A percentile compares a stretch with the other conserved stretches of the same genome.
These are phyloP conservation scores for Tolypocladium album DNA, from an alignment of 2,329 filamentous ascomycete species.

Conservation along the genomic window DNA sequence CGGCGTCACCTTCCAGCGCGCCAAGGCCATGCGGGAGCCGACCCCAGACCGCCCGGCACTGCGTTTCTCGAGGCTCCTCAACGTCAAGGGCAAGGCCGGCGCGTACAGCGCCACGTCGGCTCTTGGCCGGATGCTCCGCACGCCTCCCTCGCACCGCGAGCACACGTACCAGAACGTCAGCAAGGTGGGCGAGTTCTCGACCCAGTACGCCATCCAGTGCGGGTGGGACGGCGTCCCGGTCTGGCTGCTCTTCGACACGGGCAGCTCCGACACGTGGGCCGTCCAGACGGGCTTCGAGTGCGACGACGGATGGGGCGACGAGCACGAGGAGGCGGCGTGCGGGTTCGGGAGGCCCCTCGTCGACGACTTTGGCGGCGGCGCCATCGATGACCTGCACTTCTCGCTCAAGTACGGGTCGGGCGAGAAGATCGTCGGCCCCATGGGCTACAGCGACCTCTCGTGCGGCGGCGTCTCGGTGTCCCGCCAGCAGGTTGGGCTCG, in stretches of 20 bases:
- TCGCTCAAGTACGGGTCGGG: slow-evolving; percentile 36
- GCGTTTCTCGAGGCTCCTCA: slow-evolving; percentile 22
- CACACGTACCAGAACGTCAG: slow-evolving; percentile 25
- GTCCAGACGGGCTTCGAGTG: slow-evolving; percentile 30
- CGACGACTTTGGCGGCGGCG: slow-evolving; percentile 27
- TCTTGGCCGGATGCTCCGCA: slow-evolving; percentile 12
- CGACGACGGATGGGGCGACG: slow-evolving; percentile 20
- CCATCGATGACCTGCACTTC: slow-evolving; percentile 32
- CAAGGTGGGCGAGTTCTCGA: slow-evolving; percentile 25
- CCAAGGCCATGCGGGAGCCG: slow-evolving; percentile 15
- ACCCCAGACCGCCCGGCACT: slow-evolving; percentile 16
- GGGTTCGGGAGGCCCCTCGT: slow-evolving; percentile 28
- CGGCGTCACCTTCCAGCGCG: slow-evolving; percentile 25
- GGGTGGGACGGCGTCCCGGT: slow-evolving; percentile 25
- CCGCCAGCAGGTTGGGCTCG: slow-evolving; percentile 36
- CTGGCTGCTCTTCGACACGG: slow-evolving; percentile 37
- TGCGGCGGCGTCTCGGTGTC: slow-evolving; percentile 33
- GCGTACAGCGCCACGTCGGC: slow-evolving; percentile 18
- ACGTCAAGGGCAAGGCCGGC: slow-evolving; percentile 12
- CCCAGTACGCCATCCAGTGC: slow-evolving; percentile 30
- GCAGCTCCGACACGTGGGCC: slow-evolving; percentile 42
- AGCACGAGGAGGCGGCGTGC: slow-evolving; percentile 21
- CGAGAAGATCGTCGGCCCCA: slow-evolving; percentile 33
- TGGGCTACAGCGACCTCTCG: slow-evolving; percentile 34
- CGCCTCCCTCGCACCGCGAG: slow-evolving; percentile 7